Conservation (phyloP, 2,329 filamentous ascomycete species). For the Zalaria sp. region DNA sequence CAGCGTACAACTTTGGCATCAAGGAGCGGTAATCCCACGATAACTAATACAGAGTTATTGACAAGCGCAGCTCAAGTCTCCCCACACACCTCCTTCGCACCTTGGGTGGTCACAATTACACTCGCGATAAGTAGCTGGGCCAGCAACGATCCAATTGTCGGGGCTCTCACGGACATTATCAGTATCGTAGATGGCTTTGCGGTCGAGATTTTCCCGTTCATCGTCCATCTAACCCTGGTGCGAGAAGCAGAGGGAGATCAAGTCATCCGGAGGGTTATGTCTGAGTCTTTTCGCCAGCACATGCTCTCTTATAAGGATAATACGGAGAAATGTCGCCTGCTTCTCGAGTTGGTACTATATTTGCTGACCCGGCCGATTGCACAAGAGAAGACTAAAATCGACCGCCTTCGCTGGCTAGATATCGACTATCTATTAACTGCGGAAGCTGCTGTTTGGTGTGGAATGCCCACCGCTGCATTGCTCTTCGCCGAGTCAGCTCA, state of each 20-base stretch:
- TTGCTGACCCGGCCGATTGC: constrained; percentile 68
- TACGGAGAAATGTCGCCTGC: constrained; percentile 46
- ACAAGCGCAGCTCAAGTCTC: constrained; percentile 1
- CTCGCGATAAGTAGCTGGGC: constrained; percentile 34
- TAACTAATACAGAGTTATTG: background rate
- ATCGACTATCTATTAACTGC: constrained; percentile 61
- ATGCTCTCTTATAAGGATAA: constrained; percentile 34
- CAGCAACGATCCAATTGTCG: constrained; percentile 52
- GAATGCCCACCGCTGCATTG: constrained; percentile 77
- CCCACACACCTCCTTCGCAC: constrained; percentile 5
- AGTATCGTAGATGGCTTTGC: background rate
- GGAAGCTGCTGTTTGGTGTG: constrained; percentile 58
- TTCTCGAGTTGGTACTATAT: constrained; percentile 73
- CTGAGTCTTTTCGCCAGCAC: constrained; percentile 49
- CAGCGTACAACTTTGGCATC: background rate
- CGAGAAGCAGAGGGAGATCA: constrained; percentile 51
- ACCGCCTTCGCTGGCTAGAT: constrained; percentile 74
- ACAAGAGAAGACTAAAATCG: constrained; percentile 62
- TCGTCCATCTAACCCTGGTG: constrained; percentile 68
- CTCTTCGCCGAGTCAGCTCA: constrained; percentile 58
- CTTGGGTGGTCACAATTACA: constrained; percentile 14
- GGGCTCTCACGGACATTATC: constrained; percentile 33
- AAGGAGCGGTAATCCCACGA: background rate
- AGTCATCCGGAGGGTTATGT: constrained; percentile 47
- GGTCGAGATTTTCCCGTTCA: constrained; percentile 30